Evolutionary conservation across 1,284 basidiomycete species (phyloP).

Genomic region (Boletellus deceptivus): DNA sequence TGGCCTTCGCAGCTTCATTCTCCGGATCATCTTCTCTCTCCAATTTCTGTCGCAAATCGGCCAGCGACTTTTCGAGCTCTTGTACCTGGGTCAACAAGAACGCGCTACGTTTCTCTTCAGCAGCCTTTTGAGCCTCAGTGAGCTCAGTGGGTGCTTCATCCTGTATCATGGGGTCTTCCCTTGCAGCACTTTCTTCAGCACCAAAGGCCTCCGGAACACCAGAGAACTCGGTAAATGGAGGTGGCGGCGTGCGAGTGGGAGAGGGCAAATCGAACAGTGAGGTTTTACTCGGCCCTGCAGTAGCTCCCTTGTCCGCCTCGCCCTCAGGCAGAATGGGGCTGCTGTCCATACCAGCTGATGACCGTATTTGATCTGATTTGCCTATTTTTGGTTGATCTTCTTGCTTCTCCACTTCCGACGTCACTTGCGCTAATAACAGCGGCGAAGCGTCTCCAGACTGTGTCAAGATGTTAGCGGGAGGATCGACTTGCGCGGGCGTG

Average conservation of each 20-base stretch:
- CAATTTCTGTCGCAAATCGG: conserved; percentile 5
- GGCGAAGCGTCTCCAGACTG: conserved; percentile 9
- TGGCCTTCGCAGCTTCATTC: background rate
- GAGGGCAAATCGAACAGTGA: conserved; percentile 12
- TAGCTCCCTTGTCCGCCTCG: background rate
- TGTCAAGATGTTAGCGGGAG: conserved; percentile 16
- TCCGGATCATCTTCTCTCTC: background rate
- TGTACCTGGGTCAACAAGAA: conserved; percentile 22
- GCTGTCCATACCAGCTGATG: conserved; percentile 14
- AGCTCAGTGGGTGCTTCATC: conserved; percentile 24
- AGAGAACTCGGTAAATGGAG: conserved; percentile 26
- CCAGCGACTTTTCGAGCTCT: conserved; percentile 12
- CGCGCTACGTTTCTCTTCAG: conserved; percentile 24
- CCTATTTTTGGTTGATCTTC: conserved; percentile 1
- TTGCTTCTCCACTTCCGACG: background rate
- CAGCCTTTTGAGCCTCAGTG: conserved; percentile 22
- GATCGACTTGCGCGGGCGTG: conserved; percentile 29
- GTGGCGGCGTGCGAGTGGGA: conserved; percentile 23
- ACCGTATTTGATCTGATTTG: conserved; percentile 3
- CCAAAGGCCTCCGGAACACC: conserved; percentile 2
- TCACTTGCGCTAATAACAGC: conserved; percentile 7
- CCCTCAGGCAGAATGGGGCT: conserved; percentile 2
- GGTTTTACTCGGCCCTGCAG: background rate
- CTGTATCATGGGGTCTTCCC: conserved; percentile 17
- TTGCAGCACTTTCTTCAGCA: conserved; percentile 8